Conservation (phyloP, 805 yeast species). For the Candida corydali region DNA sequence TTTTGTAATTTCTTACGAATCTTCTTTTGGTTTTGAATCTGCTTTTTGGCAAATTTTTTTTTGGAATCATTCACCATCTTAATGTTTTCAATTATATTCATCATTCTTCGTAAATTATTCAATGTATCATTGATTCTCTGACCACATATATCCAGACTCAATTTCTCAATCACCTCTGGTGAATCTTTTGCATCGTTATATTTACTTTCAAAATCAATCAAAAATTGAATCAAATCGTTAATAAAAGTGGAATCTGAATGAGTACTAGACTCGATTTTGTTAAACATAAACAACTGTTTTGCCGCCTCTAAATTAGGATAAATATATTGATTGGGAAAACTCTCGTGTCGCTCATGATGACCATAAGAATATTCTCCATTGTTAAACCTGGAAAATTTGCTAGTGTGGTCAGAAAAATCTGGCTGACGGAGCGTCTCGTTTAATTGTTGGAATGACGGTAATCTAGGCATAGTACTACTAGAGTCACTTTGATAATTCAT, state of each 20-base stretch:
- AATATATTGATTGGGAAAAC: slow-evolving; percentile 7
- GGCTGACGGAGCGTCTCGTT: slow-evolving; percentile 7
- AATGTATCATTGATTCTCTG: slow-evolving; percentile 7
- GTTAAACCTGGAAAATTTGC: not conserved
- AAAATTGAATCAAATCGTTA: slow-evolving; percentile 8
- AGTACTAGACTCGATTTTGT: not conserved
- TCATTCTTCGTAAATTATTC: slow-evolving; percentile 3
- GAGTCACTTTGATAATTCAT: not conserved
- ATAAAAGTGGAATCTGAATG: slow-evolving; percentile 1
- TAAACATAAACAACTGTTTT: slow-evolving; percentile 2
- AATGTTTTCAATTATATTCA: slow-evolving; percentile 7
- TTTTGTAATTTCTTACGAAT: slow-evolving; percentile 3
- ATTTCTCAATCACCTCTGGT: slow-evolving; percentile 1
- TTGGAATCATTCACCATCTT: slow-evolving; percentile 3
- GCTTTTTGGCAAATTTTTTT: not conserved
- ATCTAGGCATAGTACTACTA: slow-evolving; percentile 4
- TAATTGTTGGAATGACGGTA: slow-evolving; percentile 11
- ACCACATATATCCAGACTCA: slow-evolving; percentile 1
- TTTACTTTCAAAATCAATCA: slow-evolving; percentile 7
- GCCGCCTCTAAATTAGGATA: slow-evolving; percentile 6
- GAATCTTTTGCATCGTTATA: slow-evolving; percentile 3
- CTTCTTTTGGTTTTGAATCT: slow-evolving; percentile 1
- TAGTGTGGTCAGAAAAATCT: not conserved
- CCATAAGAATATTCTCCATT: slow-evolving; percentile 6
- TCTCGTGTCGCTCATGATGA: slow-evolving; percentile 6